Percentiles rank a stretch among this genome's conserved stretches.
Conservation (phyloP, 306 rosid species). For the Morella rubra region DNA sequence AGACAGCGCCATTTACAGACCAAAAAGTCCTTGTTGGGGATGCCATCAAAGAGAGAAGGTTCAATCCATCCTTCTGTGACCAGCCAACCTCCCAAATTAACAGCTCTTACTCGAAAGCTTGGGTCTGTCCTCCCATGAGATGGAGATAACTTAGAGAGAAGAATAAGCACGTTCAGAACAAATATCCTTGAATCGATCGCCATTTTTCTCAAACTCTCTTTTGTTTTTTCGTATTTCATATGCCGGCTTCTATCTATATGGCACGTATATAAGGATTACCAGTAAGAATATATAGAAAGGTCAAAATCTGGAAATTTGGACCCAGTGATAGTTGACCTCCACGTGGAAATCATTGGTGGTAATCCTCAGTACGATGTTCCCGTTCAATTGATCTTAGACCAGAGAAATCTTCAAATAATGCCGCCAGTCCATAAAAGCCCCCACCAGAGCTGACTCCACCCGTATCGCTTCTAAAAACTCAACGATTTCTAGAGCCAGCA, state of each 20-base stretch:
- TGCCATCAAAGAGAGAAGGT: slow-evolving; percentile 80
- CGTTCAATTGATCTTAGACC: too few relatives aligned
- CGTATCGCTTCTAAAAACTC: background rate
- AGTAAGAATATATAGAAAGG: background rate
- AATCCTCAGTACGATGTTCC: background rate
- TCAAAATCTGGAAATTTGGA: slow-evolving; percentile 10
- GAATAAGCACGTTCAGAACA: slow-evolving; percentile 21
- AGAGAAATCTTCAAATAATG: background rate
- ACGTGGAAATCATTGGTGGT: background rate
- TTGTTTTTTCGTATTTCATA: background rate
- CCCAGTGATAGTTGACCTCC: background rate
- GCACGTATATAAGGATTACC: background rate
- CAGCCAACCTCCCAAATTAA: slow-evolving; percentile 80
- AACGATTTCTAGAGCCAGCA: background rate
- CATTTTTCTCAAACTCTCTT: slow-evolving; percentile 18
- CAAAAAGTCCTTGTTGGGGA: slow-evolving; percentile 77
- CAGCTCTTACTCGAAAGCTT: slow-evolving; percentile 43
- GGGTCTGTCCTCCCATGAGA: slow-evolving; percentile 26
- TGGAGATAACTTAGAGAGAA: slow-evolving; percentile 13
- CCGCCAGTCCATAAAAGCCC: too few relatives aligned
- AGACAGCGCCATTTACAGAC: slow-evolving; percentile 23
- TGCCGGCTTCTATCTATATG: background rate
- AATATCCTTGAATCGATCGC: slow-evolving; percentile 24
- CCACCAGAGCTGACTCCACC: too few relatives aligned
- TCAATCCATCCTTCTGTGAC: slow-evolving; percentile 89